phyloP scores from a whole-genome alignment of 2,329 filamentous ascomycete species.

The Shiraia sp. region DNA sequence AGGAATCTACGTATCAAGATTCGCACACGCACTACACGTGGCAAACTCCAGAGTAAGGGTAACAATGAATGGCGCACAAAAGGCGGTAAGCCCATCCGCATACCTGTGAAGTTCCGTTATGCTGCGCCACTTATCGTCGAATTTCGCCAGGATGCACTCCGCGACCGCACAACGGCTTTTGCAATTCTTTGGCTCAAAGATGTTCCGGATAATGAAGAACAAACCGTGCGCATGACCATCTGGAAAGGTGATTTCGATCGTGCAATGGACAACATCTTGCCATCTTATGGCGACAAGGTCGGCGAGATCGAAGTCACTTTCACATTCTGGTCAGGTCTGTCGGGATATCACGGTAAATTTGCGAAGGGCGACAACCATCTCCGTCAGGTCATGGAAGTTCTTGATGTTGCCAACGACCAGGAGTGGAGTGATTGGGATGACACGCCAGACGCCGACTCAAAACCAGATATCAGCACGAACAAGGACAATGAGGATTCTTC shows the following conservation, averaged over 20 bases:
- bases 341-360: conserved; percentile 61
- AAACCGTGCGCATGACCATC: conserved; percentile 61
- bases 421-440: conserved; percentile 47
- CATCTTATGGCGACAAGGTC: conserved; percentile 59
- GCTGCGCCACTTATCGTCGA: conserved; percentile 59
- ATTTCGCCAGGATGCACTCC: conserved; percentile 61
- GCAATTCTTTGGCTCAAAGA: conserved; percentile 70
- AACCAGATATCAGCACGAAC: conserved; percentile 10
- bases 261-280: conserved; percentile 53
- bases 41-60: conserved; percentile 59
- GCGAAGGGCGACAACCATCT: conserved; percentile 60
- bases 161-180: conserved; percentile 64
- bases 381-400: conserved; percentile 64
- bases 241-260: conserved; percentile 68
- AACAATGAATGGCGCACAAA: conserved; percentile 57
- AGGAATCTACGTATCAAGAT: conserved; percentile 61
- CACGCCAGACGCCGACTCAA: conserved; percentile 28
- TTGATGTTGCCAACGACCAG: conserved; percentile 64
- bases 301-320: conserved; percentile 62
- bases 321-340: conserved; percentile 65
- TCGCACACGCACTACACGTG: conserved; percentile 59
- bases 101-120: conserved; percentile 67
- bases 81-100: conserved; percentile 49
- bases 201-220: conserved; percentile 68
- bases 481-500: conserved; percentile 46